Base-by-base conservation (phyloP, 2,329 filamentous ascomycete species). In the Ceratocystis albifundus region DNA sequence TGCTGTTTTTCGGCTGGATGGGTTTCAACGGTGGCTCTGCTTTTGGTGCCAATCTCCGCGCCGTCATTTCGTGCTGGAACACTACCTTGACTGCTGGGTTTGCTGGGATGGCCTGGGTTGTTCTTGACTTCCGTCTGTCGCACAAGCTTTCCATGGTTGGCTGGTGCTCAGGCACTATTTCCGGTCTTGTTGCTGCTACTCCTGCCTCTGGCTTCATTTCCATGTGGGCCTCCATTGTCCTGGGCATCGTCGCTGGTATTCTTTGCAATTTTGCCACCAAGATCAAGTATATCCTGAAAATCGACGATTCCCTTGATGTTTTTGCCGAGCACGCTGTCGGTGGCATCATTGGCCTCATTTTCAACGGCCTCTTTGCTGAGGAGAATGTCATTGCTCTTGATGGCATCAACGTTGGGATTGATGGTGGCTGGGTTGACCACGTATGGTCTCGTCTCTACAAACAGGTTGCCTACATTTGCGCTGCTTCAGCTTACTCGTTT, bases 1-100 rank as follows among this genome's bases (percentile, higher is more conserved):
- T 99, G 72, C 90, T 99, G 66, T 97, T 92, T 92, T 97, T 97
- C 73, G 94, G 94, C 73, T 99, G 94, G 94, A 82, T 99, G 70
- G 94, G 92, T 66, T 99, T 99, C 85, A 99, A 99, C 81, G 94
- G 93, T 72, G 94, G 94, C 70, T 96, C 92, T 28, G 80, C 93
- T 48, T 96, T 96, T 71, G 92, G 93, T 71, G 90, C 92, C 71
- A 96, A 96, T 80, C 82, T 97, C 65, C 89, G 94, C 70, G 94
- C 94, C 66, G 87, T 88, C 70, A 95, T 96, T 86, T 93, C 94
- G 66, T 96, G 90, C 85, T 99, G 92, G 93, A 97, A 97, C 82
- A 90, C 89, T 68, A 96, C 94, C 80, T 76, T 96, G 73, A 94
- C 90, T 46, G 93, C 90, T 75, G 90, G 91, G 80, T 96, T 96